phyloP scores from a whole-genome alignment of 805 yeast species.

The Zygoascus biomembranicola region DNA sequence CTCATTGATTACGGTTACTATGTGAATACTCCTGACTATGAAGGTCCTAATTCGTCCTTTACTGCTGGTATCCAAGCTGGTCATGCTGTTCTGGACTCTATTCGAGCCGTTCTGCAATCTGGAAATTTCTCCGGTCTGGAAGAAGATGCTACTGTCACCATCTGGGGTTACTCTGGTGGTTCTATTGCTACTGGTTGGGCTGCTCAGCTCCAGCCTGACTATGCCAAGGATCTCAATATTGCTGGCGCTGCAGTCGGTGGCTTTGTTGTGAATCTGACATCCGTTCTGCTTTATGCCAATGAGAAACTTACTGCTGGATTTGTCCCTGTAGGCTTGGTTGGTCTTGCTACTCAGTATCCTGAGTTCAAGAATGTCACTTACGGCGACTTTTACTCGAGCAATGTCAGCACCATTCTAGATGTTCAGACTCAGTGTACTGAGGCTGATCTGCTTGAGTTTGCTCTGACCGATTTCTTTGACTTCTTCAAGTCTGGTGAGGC shows the following conservation, averaged over 20 bases:
- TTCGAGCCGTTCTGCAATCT: constrained; percentile 19
- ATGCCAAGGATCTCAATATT: constrained; percentile 22
- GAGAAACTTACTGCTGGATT: constrained; percentile 17
- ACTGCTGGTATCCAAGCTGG: constrained; percentile 23
- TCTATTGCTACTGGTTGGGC: constrained; percentile 63
- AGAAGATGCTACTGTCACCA: constrained; percentile 44
- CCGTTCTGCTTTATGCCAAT: constrained; percentile 13
- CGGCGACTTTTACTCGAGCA: neutral
- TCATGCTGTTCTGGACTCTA: constrained; percentile 21
- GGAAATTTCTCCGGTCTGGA: constrained; percentile 28
- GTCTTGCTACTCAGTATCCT: constrained; percentile 19
- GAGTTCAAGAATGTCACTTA: constrained; percentile 7
- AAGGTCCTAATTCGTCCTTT: constrained; percentile 24
- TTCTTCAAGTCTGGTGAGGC: constrained; percentile 15
- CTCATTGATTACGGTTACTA: constrained; percentile 14
- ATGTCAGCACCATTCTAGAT: constrained; percentile 3
- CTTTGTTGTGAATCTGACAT: constrained; percentile 18
- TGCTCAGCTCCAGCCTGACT: constrained; percentile 19
- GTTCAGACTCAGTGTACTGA: constrained; percentile 13
- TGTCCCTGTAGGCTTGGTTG: constrained; percentile 19
- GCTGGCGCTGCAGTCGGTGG: constrained; percentile 25
- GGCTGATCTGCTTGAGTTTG: constrained; percentile 10
- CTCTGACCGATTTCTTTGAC: constrained; percentile 13
- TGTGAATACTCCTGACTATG: constrained; percentile 22
- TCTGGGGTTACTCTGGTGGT: constrained; percentile 72